Base-by-base conservation (phyloP, 371 early-diverging fungal genomes). In the Mycotypha africana region DNA sequence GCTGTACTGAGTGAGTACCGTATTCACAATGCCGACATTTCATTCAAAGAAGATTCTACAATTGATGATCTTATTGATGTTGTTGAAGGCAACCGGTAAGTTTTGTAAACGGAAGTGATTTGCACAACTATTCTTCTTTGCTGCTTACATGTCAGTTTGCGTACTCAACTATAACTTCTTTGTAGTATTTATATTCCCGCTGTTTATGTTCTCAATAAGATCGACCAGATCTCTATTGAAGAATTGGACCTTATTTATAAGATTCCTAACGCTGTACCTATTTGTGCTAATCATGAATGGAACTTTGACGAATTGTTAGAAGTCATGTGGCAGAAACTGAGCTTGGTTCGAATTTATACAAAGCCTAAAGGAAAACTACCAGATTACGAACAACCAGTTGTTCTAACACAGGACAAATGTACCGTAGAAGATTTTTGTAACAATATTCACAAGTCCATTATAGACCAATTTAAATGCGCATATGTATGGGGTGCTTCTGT, bases 401-500 rank as follows among this genome's bases (percentile, higher is more conserved):
- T 99, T 36, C 68, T 99, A 58, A 80, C 84, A 40, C 67, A 76
- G 33, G 86, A 79, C 34, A 78, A 76, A 19, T 79, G 81, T 47
- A 72, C 89, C 0, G 82, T 99, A 3, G 89, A 91, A 65, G 98
- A 98, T 63, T 98, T 99, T 64, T 99, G 99, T 88, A 92, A 97
- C 75, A 77, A 82, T 38, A 98, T 99, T 64, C 99, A 99, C 81
- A 93, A 89, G 72, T 86, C 87, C 42, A 91, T 99, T 70, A 62
- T 99, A 45, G 84, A 81, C 30, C 90, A 98, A 62, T 97, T 99
- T 72, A 95, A 92, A 74, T 86, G 81, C 77, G 99, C 96, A 3
- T 69, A 96, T 62, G 99, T 99, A 11, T 99, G 99, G 99, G 99
- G 99, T 42, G 75, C 79, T 33, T 94, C 95, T 20, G 98, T 95